Base-by-base conservation (phyloP, 2,329 filamentous ascomycete genomes). In the Magnaporthiopsis incrustans region DNA sequence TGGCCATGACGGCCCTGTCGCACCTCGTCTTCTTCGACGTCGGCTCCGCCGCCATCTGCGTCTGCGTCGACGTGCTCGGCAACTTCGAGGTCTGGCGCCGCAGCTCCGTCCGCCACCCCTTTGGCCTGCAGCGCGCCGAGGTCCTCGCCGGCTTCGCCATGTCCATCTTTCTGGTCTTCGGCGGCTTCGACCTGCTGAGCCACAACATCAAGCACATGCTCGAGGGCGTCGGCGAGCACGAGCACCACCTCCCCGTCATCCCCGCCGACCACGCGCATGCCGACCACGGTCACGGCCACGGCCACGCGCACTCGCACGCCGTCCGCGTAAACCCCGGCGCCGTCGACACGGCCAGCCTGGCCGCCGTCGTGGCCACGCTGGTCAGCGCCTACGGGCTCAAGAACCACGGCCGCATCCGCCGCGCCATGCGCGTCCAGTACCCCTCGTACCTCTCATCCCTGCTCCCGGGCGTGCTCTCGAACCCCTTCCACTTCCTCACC, bases 1-100 rank as follows among this genome's bases (percentile, higher is more conserved):
- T 97, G 32, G 92, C 94, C 14, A 89, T 97, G 78, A 97, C 93
- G 8, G 94, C 94, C 0, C 81, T 99, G 25, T 97, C 92, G 12
- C 93, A 97, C 71, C 81, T 99, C 60, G 89, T 98, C 65, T 91
- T 98, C 75, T 99, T 97, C 74, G 95, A 99, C 74, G 94, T 95
- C 11, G 86, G 96, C 1, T 95, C 92, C 44, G 95, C 95, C 5
- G 88, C 93, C 60, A 85, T 98, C 6, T 98, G 94, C 74, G 92
- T 97, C 4, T 88, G 86, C 15, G 94, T 98, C 60, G 95, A 99
- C 72, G 91, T 98, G 1, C 85, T 97, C 60, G 88, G 91, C 62
- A 99, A 99, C 75, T 99, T 99, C 71, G 95, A 99, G 74, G 93
- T 98, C 57, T 99, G 95, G 95, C 91, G 92, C 68, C 86, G 94